Conservation (phyloP, 371 early-diverging fungal genomes). For the Phascolomyces articulosus region DNA sequence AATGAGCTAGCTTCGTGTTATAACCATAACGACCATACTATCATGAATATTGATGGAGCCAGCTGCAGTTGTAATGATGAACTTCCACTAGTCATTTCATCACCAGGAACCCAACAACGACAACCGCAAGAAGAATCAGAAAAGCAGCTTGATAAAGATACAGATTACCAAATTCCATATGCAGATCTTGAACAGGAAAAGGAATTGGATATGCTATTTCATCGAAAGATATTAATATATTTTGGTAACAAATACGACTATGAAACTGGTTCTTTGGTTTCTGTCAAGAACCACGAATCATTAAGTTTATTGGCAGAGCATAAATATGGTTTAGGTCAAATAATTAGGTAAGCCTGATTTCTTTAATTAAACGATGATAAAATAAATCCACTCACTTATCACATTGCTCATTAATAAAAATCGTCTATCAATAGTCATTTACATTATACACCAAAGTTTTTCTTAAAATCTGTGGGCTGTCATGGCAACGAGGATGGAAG, state of each 20-base stretch:
- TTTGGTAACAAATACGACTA: constrained; percentile 42
- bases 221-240: constrained; percentile 42
- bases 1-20: constrained; percentile 24
- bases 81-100: no score
- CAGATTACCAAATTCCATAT: background rate
- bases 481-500: constrained; percentile 39
- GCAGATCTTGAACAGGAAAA: background rate
- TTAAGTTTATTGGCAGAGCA: constrained; percentile 44
- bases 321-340: constrained; percentile 52
- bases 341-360: constrained; percentile 33
- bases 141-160: background rate
- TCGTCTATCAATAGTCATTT: constrained; percentile 24
- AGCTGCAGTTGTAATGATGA: no score
- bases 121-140: no score
- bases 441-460: constrained; percentile 39
- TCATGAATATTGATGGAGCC: no score
- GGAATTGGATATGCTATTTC: constrained; percentile 23
- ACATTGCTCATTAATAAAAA: background rate
- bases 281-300: constrained; percentile 33
- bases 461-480: constrained; percentile 42
- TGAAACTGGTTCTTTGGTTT: constrained; percentile 46
- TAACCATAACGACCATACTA: background rate
- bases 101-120: no score
- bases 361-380: no score
- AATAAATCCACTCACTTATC: no score